A percentile compares a stretch with the other conserved stretches of the same genome.
Conservation (phyloP, 352 stramenopile genomes). For the Phytopythium kandeliae region DNA sequence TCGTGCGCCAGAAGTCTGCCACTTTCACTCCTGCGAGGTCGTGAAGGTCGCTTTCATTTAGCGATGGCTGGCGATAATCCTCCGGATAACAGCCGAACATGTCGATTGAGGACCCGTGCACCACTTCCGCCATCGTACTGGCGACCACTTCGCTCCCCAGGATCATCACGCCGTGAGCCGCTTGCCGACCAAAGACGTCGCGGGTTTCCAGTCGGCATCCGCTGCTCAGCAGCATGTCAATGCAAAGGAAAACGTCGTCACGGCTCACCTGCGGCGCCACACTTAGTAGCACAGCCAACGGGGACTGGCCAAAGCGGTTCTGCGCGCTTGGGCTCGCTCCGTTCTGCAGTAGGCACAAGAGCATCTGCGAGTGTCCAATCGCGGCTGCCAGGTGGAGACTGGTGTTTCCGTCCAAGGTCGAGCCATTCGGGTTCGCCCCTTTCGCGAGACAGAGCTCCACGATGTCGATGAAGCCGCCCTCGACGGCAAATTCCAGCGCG, state of each 20-base stretch:
- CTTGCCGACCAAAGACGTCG: constrained; percentile 62
- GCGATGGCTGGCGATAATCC: constrained; percentile 35
- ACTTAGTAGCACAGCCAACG: constrained; percentile 44
- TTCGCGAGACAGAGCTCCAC: constrained; percentile 70
- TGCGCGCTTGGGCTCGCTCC: constrained; percentile 51
- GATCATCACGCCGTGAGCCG: constrained; percentile 45
- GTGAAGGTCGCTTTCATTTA: constrained; percentile 9
- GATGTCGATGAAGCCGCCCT: constrained; percentile 30
- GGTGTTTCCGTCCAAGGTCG: constrained; percentile 59
- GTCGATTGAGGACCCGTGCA: constrained; percentile 28
- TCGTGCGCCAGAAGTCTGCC: constrained; percentile 15
- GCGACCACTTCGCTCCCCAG: constrained; percentile 27
- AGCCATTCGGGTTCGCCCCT: constrained; percentile 50
- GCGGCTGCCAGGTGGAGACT: constrained; percentile 65
- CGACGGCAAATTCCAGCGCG: constrained; percentile 55
- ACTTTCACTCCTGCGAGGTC: constrained; percentile 1
- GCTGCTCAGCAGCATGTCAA: constrained; percentile 46
- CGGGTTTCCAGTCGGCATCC: constrained; percentile 40
- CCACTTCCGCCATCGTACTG: constrained; percentile 17
- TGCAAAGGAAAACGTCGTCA: constrained; percentile 30
- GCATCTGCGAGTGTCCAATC: constrained; percentile 34
- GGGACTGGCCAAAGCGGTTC: constrained; percentile 71
- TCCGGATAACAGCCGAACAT: constrained; percentile 59
- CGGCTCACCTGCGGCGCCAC: constrained; percentile 10
- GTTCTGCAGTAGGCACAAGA: constrained; percentile 44